phyloP scores from a whole-genome alignment of 352 stramenopile species.

The Blastocystis sp. region DNA sequence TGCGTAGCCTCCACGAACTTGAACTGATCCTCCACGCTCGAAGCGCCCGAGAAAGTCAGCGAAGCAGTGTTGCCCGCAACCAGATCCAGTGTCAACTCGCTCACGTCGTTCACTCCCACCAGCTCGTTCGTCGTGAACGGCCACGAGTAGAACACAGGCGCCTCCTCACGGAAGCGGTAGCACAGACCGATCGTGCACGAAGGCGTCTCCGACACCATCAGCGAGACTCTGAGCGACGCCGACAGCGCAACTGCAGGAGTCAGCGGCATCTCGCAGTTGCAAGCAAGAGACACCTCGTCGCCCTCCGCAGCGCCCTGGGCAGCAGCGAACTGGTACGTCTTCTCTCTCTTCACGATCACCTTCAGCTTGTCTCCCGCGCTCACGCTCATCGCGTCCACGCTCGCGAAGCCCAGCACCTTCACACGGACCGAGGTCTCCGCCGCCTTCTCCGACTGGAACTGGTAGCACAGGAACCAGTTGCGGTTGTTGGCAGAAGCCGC shows the following conservation, averaged over 20 bases:
- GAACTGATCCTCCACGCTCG: conserved; percentile 13
- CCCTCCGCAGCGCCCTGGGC: not conserved
- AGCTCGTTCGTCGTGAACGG: not conserved
- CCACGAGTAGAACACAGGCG: conserved; percentile 23
- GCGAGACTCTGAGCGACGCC: not conserved
- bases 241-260: not conserved
- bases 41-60: not conserved
- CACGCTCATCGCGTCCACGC: not conserved
- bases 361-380: conserved; percentile 3
- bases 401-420: conserved; percentile 7
- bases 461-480: conserved; percentile 33
- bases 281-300: conserved; percentile 25
- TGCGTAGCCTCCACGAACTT: not conserved
- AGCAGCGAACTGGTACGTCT: conserved; percentile 16
- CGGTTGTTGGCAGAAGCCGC: not conserved
- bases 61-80: not conserved
- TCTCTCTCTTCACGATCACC: conserved; percentile 29
- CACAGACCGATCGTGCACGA: conserved; percentile 34
- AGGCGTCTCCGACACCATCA: not conserved
- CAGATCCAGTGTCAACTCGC: conserved; percentile 1
- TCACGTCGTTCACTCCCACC: not conserved
- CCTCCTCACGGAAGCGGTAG: conserved; percentile 32
- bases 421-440: not conserved
- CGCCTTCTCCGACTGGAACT: conserved; percentile 8
- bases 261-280: not conserved